phyloP scores from a whole-genome alignment of 2,329 filamentous ascomycete genomes.

The Fusarium floridanum region DNA sequence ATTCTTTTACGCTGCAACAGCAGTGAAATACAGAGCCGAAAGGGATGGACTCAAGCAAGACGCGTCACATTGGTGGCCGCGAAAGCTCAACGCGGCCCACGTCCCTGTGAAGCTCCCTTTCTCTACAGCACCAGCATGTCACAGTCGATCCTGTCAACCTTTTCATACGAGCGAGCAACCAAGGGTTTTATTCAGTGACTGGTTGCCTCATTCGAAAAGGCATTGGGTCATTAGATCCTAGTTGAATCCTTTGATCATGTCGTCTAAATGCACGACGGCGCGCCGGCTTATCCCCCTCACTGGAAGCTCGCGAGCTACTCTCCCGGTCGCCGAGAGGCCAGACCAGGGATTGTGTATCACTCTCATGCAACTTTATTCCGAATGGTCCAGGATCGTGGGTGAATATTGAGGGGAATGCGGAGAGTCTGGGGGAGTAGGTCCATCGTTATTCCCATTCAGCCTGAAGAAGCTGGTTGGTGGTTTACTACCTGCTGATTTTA shows the following conservation, averaged over 20 bases:
- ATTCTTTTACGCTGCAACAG: background rate
- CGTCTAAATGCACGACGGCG: no score
- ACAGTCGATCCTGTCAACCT: background rate
- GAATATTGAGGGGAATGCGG: background rate
- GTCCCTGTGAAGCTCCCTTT: background rate
- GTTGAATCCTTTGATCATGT: background rate
- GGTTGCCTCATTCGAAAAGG: no score
- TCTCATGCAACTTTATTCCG: background rate
- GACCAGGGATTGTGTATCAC: background rate
- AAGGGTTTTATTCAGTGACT: background rate
- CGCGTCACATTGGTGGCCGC: background rate
- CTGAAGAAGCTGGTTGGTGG: background rate
- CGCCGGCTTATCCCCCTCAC: background rate
- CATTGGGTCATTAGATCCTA: no score
- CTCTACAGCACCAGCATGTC: background rate
- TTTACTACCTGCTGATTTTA: background rate
- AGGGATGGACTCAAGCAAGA: background rate
- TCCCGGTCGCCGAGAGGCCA: background rate
- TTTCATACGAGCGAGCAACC: background rate
- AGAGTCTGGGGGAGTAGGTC: background rate
- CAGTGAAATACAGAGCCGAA: background rate
- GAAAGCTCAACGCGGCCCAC: background rate
- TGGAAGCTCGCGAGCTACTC: background rate
- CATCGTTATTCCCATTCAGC: background rate
- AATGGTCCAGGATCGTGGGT: background rate